These are phyloP conservation scores for Penicillium griseofulvum DNA, from an alignment of 2,329 filamentous ascomycete species.

Conservation along the genomic window DNA sequence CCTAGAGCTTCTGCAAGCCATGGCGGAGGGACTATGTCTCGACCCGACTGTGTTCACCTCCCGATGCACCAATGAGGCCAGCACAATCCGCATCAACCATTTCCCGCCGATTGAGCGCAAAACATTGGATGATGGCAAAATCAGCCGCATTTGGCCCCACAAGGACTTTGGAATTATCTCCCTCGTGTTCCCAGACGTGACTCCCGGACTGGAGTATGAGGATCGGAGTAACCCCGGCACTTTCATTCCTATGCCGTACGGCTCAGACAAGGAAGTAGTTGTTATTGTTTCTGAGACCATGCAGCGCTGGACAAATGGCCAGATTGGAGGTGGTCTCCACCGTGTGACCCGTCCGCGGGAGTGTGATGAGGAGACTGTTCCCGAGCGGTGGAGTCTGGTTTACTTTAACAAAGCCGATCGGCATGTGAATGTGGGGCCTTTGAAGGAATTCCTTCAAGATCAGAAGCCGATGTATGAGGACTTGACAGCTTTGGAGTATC, in stretches of 20 bases:
- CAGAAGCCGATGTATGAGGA: constrained; percentile 30
- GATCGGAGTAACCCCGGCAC: constrained; percentile 24
- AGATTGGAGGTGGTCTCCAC: constrained; percentile 36
- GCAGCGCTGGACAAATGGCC: constrained; percentile 40
- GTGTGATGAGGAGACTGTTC: constrained; percentile 23
- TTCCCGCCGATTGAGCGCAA: constrained; percentile 7
- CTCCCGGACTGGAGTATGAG: constrained; percentile 40
- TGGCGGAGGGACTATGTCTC: background rate
- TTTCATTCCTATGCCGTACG: constrained; percentile 14
- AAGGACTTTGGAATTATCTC: constrained; percentile 28
- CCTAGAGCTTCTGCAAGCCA: constrained; percentile 1
- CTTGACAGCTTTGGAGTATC: constrained; percentile 36
- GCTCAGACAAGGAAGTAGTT: constrained; percentile 28
- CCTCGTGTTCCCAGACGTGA: constrained; percentile 38
- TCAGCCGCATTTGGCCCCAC: constrained; percentile 14
- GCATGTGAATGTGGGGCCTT: constrained; percentile 26
- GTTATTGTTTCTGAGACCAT: constrained; percentile 45
- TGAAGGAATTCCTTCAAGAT: constrained; percentile 28
- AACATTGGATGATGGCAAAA: constrained; percentile 5
- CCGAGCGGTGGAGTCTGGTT: constrained; percentile 26
- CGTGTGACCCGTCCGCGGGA: constrained; percentile 32
- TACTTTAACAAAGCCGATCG: constrained; percentile 36
- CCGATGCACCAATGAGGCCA: constrained; percentile 1
- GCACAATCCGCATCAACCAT: constrained; percentile 13
- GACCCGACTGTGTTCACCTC: background rate